phyloP scores from a whole-genome alignment of 2,329 filamentous ascomycete genomes.

The Aureobasidium subglaciale region DNA sequence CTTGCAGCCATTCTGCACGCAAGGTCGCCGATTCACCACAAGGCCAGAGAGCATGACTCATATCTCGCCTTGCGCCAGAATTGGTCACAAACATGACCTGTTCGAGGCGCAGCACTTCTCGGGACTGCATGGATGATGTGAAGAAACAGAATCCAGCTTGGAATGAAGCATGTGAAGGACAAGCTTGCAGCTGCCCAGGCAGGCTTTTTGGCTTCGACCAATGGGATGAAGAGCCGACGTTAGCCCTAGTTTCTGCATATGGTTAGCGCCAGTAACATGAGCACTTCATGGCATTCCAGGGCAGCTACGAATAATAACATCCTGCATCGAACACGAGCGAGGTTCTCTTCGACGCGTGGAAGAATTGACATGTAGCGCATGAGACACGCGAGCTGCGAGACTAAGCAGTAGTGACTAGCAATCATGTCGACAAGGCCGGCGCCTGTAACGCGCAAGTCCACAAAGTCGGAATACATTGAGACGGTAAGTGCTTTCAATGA shows the following conservation, averaged over 20 bases:
- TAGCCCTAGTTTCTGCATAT: background rate
- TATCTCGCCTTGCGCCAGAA: too few relatives aligned
- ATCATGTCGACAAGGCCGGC: slow-evolving; percentile 26
- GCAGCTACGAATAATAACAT: background rate
- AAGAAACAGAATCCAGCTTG: too few relatives aligned
- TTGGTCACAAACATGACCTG: background rate
- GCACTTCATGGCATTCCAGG: background rate
- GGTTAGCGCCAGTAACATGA: background rate
- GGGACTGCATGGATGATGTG: too few relatives aligned
- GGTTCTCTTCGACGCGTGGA: background rate
- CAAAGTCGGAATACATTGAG: slow-evolving; percentile 92
- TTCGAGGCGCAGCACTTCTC: too few relatives aligned
- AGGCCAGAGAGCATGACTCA: too few relatives aligned
- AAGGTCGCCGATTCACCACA: background rate
- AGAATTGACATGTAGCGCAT: slow-evolving; percentile 11
- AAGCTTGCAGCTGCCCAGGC: slow-evolving; percentile 1
- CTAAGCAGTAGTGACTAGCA: background rate
- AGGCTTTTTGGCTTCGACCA: background rate
- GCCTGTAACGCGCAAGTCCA: slow-evolving; percentile 46
- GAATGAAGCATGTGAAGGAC: background rate
- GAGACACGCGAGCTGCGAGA: slow-evolving; percentile 1
- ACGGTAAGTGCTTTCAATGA: slow-evolving; percentile 54
- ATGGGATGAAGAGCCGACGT: background rate
- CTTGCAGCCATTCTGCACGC: background rate
- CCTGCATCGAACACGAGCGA: background rate